Base-by-base conservation (phyloP, 78 protist genomes). In the Dictyostelium intermedium region DNA sequence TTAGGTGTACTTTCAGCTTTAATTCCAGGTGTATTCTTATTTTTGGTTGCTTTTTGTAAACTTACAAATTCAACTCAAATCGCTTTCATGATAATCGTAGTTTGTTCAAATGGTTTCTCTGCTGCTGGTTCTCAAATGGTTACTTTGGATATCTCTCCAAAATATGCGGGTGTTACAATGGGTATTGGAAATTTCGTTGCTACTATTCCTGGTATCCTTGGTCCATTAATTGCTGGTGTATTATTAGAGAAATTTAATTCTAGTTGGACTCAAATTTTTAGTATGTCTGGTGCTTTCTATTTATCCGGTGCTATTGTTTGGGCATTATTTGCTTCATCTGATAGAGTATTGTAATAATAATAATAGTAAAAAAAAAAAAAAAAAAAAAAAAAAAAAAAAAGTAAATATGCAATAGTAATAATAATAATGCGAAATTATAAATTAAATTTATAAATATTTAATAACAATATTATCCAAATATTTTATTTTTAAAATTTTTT, bases 121-220 rank as follows among this genome's bases (percentile, higher is more conserved):
- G 39, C 77, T 9, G 25, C 41, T 10, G 83, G 94, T 47, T 2
- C 81, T 5, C 60, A 89, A 10, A 69, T 89, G 60, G 53, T 27
- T 0, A 89, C 94, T 2, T 16, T 89, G 2, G 94, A 89, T 80
- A 13, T 89, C 1, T 25, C 94, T 18, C 86, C 86, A 60, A 47
- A 25, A 23, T 53, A 80, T 47, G 81, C 87, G 5, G 45, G 56
- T 23, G 50, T 89, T 30, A 39, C 79, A 16, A 89, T 89, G 94
- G 94, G 92, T 69, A 41, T 89, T 69, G 66, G 86, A 5, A 89
- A 89, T 47, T 69, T 80, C 25, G 63, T 80, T 63, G 80, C 56
- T 13, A 80, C 94, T 0, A 89, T 89, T 34, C 94, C 94, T 34
- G 87, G 87, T 80, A 70, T 89, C 7, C 25, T 89, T 1, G 81